A percentile compares a stretch with the other conserved stretches of the same genome.
Evolutionary conservation across 2,329 filamentous ascomycete species (phyloP).

Genomic region (Tricladium varicosporioides): DNA sequence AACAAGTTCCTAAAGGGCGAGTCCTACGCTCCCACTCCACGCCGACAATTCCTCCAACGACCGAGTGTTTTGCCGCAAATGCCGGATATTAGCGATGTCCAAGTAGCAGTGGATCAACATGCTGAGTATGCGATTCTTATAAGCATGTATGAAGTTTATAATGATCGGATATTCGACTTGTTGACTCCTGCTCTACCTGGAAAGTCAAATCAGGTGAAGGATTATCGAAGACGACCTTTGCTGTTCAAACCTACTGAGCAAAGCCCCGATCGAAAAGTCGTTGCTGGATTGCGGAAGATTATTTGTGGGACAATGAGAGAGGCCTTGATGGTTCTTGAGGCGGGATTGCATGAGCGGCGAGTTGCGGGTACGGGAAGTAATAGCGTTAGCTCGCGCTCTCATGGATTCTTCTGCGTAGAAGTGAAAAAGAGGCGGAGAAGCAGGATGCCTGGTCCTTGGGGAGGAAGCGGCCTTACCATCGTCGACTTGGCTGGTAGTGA

Average conservation of each 20-base stretch:
- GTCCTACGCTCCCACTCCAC: conserved; percentile 52
- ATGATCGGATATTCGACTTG: conserved; percentile 95
- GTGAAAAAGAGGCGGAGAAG: conserved; percentile 73
- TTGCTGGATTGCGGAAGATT: conserved; percentile 87
- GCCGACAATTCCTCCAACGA: conserved; percentile 61
- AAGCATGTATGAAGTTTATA: conserved; percentile 99
- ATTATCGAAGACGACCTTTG: conserved; percentile 72
- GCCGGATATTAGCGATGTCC: conserved; percentile 72
- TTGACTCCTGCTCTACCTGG: conserved; percentile 63
- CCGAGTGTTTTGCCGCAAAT: conserved; percentile 69
- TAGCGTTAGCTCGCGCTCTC: conserved; percentile 85
- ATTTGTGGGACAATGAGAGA: conserved; percentile 81
- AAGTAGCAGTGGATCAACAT: conserved; percentile 62
- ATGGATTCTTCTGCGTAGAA: conserved; percentile 95
- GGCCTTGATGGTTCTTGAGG: conserved; percentile 85
- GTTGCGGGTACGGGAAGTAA: conserved; percentile 92
- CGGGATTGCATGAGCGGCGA: conserved; percentile 80
- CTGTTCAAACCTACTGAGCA: conserved; percentile 90
- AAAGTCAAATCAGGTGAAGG: conserved; percentile 56
- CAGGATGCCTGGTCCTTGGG: conserved; percentile 62
- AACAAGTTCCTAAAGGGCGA: conserved; percentile 48
- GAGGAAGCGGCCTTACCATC: conserved; percentile 76
- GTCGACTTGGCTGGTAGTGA: conserved; percentile 94
- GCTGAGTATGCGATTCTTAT: conserved; percentile 85
- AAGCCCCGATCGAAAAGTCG: conserved; percentile 88